phyloP scores from a whole-genome alignment of 2,329 filamentous ascomycete genomes.

The Rachicladosporium sp. region DNA sequence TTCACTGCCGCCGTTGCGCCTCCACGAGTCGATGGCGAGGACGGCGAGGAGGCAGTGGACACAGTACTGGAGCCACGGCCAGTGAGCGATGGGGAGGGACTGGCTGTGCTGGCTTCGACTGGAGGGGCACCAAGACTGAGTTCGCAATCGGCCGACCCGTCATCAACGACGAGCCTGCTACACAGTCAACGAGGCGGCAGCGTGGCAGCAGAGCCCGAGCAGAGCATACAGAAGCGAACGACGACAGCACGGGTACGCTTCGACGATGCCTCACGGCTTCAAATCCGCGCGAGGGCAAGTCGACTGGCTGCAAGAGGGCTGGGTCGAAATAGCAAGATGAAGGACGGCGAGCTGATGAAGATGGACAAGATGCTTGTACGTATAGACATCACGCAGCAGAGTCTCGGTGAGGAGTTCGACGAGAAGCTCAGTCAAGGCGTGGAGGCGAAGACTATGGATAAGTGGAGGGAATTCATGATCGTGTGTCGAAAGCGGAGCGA shows the following conservation, averaged over 20 bases:
- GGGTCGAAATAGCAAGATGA: conserved; percentile 23
- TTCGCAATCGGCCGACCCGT: conserved; percentile 3
- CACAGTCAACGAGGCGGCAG: conserved; percentile 9
- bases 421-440: conserved; percentile 51
- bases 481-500: conserved; percentile 48
- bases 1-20: conserved; percentile 18
- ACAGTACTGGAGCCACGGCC: neutral
- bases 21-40: conserved; percentile 4
- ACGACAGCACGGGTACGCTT: conserved; percentile 14
- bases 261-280: conserved; percentile 18
- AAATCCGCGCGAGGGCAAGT: conserved; percentile 18
- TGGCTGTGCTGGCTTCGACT: neutral
- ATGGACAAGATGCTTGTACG: conserved; percentile 57
- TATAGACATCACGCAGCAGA: conserved; percentile 40
- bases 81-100: neutral
- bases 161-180: conserved; percentile 10
- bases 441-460: conserved; percentile 46
- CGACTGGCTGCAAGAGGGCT: conserved; percentile 18
- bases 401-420: conserved; percentile 46
- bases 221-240: neutral
- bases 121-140: conserved; percentile 1
- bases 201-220: neutral
- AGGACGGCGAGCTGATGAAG: conserved; percentile 52
- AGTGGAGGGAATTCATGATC: conserved; percentile 52
- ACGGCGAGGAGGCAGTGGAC: neutral